Evolutionary conservation across 768 basidiomycete species (phyloP), one percentile per base, ranked within the genome.

Genomic region (Tephrocybe sp.): DNA sequence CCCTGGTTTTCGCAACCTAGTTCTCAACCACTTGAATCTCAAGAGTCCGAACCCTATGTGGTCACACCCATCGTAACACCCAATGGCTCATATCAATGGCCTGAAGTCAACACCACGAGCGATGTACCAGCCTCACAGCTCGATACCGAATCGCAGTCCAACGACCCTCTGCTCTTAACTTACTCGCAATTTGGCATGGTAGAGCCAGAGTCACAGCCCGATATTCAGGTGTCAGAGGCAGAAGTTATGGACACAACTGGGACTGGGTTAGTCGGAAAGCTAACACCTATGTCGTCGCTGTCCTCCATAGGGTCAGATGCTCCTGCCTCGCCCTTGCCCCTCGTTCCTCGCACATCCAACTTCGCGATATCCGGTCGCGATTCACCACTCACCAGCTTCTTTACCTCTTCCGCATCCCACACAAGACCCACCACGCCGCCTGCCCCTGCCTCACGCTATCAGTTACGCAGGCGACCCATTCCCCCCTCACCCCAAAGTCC

Each of bases 11-110:
- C 65, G 3, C 69, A 68, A 45, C 57, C 52, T 50, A 50, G 59
- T 53, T 37, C 68, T 50, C 58, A 59, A 26, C 66, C 70, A 33
- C 60, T 62, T 24, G 64, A 67, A 49, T 79, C 79, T 6, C 76
- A 80, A 59, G 75, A 73, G 24, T 70, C 74, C 17, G 76, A 78
- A 17, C 63, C 65, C 6, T 75, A 72, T 47, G 65, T 83, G n/a
- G 69, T 74, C 38, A 81, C 84, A 0, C 83, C 85, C 10, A 48
- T 76, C 25, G 69, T 77, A 26, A 81, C 82, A 7, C 81, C 82
- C 3, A 77, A 78, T 47, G 79, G 80, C 30, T 81, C 81, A n/a
- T 60, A 76, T 12, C 72, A 73, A 48, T 79, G 74, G 73, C 50
- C 42, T 32, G 50, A 56, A 21, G 54, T 69, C 24, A 49, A 59